Evolutionary conservation across 2,329 filamentous ascomycete species (phyloP).

Genomic region (Didymella keratinophila): DNA sequence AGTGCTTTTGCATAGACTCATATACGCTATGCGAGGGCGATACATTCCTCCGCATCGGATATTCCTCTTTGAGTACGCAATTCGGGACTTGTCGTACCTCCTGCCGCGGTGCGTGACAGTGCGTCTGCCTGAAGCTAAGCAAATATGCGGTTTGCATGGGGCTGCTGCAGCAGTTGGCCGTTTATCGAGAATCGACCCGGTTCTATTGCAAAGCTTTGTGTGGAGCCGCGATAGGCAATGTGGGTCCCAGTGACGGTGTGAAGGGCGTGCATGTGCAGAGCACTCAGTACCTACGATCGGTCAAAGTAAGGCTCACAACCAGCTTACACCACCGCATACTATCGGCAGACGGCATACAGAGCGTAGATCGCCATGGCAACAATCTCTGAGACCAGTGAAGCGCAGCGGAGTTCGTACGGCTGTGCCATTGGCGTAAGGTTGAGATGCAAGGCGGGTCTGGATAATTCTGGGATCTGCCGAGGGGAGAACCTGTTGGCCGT

Average conservation of each 20-base stretch:
- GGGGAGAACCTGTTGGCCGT: neutral
- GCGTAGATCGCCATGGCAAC: neutral
- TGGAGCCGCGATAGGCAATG: neutral
- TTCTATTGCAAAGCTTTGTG: neutral
- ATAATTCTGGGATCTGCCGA: neutral
- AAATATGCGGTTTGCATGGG: neutral
- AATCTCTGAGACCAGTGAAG: neutral
- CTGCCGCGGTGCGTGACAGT: neutral
- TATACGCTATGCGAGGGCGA: neutral
- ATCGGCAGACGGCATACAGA: neutral
- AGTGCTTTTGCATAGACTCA: neutral
- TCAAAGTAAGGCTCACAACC: neutral
- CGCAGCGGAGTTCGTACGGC: neutral
- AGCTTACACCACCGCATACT: neutral
- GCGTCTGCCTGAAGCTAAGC: neutral
- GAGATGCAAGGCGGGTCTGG: neutral
- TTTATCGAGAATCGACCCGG: neutral
- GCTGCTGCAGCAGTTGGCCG: neutral
- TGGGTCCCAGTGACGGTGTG: neutral
- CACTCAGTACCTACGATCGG: neutral
- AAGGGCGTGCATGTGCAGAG: constrained; percentile 7
- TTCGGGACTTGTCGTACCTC: neutral
- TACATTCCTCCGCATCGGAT: neutral
- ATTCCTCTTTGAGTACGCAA: too few species aligned
- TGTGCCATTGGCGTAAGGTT: neutral